A percentile compares a stretch with the other conserved stretches of the same genome.
phyloP scores from a whole-genome alignment of 2,329 filamentous ascomycete genomes.

The Metarhizium album region DNA sequence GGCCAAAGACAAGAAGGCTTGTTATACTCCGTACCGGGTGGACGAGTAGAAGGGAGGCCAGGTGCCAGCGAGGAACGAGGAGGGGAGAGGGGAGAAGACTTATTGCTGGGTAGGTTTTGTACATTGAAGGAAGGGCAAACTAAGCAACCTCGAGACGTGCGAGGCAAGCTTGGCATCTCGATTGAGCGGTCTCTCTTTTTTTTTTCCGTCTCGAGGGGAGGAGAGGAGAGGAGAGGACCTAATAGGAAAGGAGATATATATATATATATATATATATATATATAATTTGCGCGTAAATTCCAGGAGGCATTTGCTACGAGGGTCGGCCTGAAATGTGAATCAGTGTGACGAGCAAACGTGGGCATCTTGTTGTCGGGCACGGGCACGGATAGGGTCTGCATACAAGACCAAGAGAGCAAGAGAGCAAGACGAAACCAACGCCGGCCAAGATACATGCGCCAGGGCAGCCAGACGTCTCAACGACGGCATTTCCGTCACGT shows the following conservation, averaged over 20 bases:
- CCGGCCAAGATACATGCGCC: not conserved
- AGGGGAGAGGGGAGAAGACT: not conserved
- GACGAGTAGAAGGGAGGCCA: not conserved
- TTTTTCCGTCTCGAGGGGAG: not conserved
- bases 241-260: not conserved
- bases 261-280: too few species aligned
- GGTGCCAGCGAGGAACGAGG: not conserved
- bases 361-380: not conserved
- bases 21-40: not conserved
- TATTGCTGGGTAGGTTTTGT: not conserved
- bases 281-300: not conserved
- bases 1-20: not conserved
- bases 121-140: conserved; percentile 3
- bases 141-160: conserved; percentile 6
- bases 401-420: too few species aligned
- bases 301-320: not conserved
- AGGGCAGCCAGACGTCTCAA: not conserved
- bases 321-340: not conserved
- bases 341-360: not conserved
- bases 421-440: too few species aligned
- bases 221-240: not conserved
- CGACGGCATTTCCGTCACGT: conserved; percentile 4
- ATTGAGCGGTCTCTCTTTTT: conserved; percentile 4
- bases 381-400: too few species aligned
- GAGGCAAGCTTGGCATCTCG: conserved; percentile 4